These are phyloP conservation scores for Puccinia coronata DNA, from an alignment of 1,284 basidiomycete genomes.

Conservation along the genomic window DNA sequence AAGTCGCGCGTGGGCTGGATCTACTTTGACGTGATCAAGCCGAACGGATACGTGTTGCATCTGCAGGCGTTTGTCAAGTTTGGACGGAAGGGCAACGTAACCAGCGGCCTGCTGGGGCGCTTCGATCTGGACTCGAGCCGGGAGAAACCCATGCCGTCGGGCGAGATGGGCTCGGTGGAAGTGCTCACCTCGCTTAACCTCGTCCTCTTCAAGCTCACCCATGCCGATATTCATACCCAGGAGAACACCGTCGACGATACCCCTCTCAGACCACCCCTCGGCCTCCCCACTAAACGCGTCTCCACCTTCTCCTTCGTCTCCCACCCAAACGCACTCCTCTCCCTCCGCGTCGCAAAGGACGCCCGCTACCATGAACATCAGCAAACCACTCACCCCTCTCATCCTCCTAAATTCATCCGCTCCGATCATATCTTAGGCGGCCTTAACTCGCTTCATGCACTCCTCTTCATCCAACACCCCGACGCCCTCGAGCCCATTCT, in stretches of 20 bases:
- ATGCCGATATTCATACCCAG: neutral
- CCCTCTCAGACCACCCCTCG: conserved; percentile 17
- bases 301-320: conserved; percentile 27
- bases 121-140: conserved; percentile 30
- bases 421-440: conserved; percentile 11
- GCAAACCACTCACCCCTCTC: neutral
- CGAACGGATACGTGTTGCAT: conserved; percentile 31
- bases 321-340: conserved; percentile 7
- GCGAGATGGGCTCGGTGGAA: conserved; percentile 14
- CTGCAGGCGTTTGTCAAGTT: conserved; percentile 31
- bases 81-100: neutral
- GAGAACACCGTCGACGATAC: conserved; percentile 42
- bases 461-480: conserved; percentile 20
- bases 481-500: conserved; percentile 8
- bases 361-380: conserved; percentile 45
- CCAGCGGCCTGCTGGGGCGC: neutral
- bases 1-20: conserved; percentile 26
- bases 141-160: conserved; percentile 39
- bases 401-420: conserved; percentile 1
- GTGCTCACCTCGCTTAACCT: neutral
- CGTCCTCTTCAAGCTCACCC: conserved; percentile 8
- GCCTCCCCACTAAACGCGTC: conserved; percentile 26
- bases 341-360: conserved; percentile 24
- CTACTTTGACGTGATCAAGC: conserved; percentile 39
- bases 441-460: neutral